Evolutionary conservation across 73 alveolate genomes (phyloP), one percentile per base, ranked within the genome.

Genomic region (Uronychia binucleata): DNA sequence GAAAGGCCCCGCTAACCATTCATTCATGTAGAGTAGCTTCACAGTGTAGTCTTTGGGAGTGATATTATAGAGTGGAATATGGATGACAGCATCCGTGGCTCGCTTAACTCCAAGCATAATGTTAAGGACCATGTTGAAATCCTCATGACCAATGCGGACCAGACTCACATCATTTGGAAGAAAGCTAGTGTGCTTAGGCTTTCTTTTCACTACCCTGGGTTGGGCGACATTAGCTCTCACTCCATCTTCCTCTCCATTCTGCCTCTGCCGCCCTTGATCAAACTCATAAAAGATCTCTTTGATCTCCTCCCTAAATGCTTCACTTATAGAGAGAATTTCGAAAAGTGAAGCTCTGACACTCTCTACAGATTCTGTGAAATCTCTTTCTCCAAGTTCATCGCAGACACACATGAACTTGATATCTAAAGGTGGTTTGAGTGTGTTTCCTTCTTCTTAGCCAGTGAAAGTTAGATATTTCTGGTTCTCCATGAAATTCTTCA

Each of bases 61-160:
- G 67, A 46, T 46, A 19, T 46, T 46, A 19, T 46, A 46, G 67
- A 46, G 67, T 11, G 67, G 67, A 46, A 46, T 46, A 46, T 46
- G 67, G 19, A 46, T 46, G 67, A 46, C 67, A 46, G 67, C 67
- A 91, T 90, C 67, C 19, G 67, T 46, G 0, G 98, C 89, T 76
- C 89, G 89, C 87, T 95, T 93, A 0, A 94, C 93, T 26, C 98
- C 98, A 77, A 94, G 78, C 98, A 94, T 94, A 90, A 94, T 94
- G 77, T 94, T 94, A n/a, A 94, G 74, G 8, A 94, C 92, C n/a
- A 92, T 58, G 77, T 94, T 94, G 91, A 97, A 94, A 29, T 94
- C 90, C 79, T 94, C 94, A 86, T 94, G 94, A 8, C 98, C 98
- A 80, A 94, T 84, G 27, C 90, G 74, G 28, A 94, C 67, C 5